phyloP scores from a whole-genome alignment of 441 rosid species.

The Gossypium davidsonii region DNA sequence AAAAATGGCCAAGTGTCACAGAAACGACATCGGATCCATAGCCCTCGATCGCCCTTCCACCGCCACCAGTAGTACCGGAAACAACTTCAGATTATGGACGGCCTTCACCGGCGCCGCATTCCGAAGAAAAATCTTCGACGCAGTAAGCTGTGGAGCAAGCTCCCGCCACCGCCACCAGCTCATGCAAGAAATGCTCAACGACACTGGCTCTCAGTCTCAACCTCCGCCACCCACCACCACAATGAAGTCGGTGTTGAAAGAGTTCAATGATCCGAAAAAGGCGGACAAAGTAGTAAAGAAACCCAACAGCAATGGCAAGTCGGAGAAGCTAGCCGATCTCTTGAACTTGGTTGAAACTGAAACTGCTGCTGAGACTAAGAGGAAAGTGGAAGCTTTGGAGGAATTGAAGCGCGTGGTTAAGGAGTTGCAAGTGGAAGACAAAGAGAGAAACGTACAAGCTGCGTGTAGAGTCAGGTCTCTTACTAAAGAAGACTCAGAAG shows the following conservation, averaged over 20 bases:
- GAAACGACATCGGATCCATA: constrained; percentile 61
- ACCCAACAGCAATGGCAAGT: constrained; percentile 24
- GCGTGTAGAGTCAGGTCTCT: constrained; percentile 60
- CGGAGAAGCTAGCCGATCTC: constrained; percentile 80
- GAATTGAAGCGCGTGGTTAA: constrained; percentile 54
- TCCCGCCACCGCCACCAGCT: constrained; percentile 44
- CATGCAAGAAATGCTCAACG: constrained; percentile 22
- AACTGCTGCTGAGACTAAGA: constrained; percentile 45
- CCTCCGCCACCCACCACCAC: constrained; percentile 20
- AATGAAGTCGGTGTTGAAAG: constrained; percentile 15
- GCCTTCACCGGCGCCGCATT: constrained; percentile 58
- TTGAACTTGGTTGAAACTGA: constrained; percentile 67
- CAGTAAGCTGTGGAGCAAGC: constrained; percentile 76
- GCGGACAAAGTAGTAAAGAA: constrained; percentile 5
- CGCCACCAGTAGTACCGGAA: constrained; percentile 14
- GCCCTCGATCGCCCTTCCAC: constrained; percentile 40
- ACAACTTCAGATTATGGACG: constrained; percentile 52
- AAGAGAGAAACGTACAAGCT: constrained; percentile 32
- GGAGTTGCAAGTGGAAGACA: constrained; percentile 41
- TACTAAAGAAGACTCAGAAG: constrained; percentile 65
- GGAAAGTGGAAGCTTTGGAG: constrained; percentile 66
- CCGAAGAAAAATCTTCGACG: constrained; percentile 60
- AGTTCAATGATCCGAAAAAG: background rate
- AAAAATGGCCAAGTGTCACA: constrained; percentile 61
- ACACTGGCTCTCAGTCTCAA: constrained; percentile 12